phyloP scores from a whole-genome alignment of 2,329 filamentous ascomycete genomes.

The Blastomyces emzantsi region DNA sequence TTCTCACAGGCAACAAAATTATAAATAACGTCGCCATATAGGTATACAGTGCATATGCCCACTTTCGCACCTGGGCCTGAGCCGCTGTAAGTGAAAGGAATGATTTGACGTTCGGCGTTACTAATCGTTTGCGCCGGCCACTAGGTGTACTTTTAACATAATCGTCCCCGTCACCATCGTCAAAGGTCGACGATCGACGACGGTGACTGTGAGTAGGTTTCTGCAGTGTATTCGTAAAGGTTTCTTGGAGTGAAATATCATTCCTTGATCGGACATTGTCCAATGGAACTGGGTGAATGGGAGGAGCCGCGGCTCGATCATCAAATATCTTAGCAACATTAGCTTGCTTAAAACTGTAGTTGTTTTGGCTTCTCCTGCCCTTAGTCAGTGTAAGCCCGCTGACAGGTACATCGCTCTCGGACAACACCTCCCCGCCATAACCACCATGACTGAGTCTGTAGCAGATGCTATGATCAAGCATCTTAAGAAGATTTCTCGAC shows the following conservation, averaged over 20 bases:
- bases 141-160: slow-evolving; percentile 45
- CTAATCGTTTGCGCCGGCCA: slow-evolving; percentile 56
- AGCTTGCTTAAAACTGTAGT: neutral
- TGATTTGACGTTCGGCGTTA: slow-evolving; percentile 56
- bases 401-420: slow-evolving; percentile 31
- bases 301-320: too few relatives aligned
- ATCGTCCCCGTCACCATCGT: slow-evolving; percentile 20
- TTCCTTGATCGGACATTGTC: slow-evolving; percentile 17
- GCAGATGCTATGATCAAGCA: slow-evolving; percentile 40
- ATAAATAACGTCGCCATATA: slow-evolving; percentile 59
- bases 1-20: slow-evolving; percentile 62
- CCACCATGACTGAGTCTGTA: slow-evolving; percentile 37
- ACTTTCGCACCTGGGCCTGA: slow-evolving; percentile 69
- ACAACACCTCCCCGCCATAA: slow-evolving; percentile 25
- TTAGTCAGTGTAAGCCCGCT: slow-evolving; percentile 11
- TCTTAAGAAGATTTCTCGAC: slow-evolving; percentile 31
- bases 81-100: slow-evolving; percentile 72
- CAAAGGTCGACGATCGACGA: slow-evolving; percentile 40
- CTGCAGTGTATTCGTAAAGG: neutral
- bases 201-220: slow-evolving; percentile 36
- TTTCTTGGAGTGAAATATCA: neutral
- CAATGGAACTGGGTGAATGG: slow-evolving; percentile 14
- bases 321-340: neutral
- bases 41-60: slow-evolving; percentile 71
- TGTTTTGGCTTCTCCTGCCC: neutral